A percentile compares a stretch with the other conserved stretches of the same genome.
Conservation (phyloP, 441 rosid genomes). For the Populus trichocarpa region DNA sequence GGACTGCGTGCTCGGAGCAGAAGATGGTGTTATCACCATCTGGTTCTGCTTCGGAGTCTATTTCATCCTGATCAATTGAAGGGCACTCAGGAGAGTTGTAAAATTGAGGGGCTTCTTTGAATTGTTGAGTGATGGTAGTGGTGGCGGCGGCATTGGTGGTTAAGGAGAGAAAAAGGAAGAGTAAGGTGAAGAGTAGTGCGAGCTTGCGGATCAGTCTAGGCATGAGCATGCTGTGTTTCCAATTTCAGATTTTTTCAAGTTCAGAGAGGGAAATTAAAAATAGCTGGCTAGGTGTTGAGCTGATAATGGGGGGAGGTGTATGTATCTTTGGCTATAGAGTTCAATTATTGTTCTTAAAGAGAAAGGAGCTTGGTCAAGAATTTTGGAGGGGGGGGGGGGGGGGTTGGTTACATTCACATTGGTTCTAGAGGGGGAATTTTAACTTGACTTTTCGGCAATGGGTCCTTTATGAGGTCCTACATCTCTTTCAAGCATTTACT, state of each 20-base stretch:
- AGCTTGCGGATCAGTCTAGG: not conserved
- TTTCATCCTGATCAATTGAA: conserved; percentile 9
- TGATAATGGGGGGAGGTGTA: not conserved
- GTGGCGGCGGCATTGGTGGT: conserved; percentile 23
- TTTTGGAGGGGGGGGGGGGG: not conserved
- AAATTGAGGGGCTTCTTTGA: conserved; percentile 92
- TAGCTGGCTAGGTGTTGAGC: not conserved
- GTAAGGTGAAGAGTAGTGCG: not conserved
- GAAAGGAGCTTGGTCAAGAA: conserved; percentile 12
- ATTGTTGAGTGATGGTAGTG: conserved; percentile 29
- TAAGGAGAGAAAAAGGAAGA: conserved; percentile 8
- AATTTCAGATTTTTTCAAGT: not conserved
- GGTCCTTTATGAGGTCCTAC: conserved; percentile 21
- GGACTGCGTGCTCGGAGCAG: conserved; percentile 65
- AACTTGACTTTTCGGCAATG: conserved; percentile 2
- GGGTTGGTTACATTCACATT: conserved; percentile 25
- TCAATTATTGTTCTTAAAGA: not conserved
- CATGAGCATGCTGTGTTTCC: not conserved
- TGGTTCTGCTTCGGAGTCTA: conserved; percentile 17
- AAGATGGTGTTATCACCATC: conserved; percentile 18
- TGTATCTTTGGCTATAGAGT: conserved; percentile 16
- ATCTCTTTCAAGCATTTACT: conserved; percentile 17
- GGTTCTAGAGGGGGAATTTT: not conserved
- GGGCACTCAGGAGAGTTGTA: conserved; percentile 81
- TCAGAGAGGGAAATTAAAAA: conserved; percentile 13